phyloP scores from a whole-genome alignment of 2,329 filamentous ascomycete species.

The Pseudogymnoascus sp. region DNA sequence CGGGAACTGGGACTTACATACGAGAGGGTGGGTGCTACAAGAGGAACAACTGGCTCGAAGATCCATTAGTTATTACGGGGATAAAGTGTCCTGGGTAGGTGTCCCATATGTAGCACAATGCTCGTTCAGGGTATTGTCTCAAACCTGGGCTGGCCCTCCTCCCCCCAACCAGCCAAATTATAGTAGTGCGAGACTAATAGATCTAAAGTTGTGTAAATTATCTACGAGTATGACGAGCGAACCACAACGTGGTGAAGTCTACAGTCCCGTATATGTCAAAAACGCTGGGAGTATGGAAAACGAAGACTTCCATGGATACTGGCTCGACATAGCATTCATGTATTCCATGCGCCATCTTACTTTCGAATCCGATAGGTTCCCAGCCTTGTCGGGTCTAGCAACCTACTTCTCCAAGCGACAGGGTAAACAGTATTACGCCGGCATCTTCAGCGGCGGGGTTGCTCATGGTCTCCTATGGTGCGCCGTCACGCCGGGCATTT shows the following conservation, averaged over 20 bases:
- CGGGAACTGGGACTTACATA: background rate
- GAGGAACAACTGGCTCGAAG: background rate
- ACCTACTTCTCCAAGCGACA: background rate
- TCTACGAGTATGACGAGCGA: background rate
- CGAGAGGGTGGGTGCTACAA: background rate
- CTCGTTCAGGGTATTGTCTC: no score
- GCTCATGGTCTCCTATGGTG: background rate
- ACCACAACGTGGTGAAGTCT: background rate
- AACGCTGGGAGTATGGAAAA: background rate
- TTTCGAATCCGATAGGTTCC: background rate
- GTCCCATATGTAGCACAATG: no score
- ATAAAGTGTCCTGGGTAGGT: background rate
- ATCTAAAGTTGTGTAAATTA: background rate
- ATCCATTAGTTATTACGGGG: background rate
- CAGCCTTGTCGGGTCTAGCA: slow-evolving; percentile 8
- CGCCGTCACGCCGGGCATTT: background rate
- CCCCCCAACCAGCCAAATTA: background rate
- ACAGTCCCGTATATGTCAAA: background rate
- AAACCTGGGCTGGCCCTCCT: background rate
- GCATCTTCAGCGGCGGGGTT: background rate
- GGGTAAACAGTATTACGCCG: background rate
- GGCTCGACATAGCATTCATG: slow-evolving; percentile 10
- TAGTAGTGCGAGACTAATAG: background rate
- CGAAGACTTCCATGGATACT: background rate
- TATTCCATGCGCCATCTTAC: slow-evolving; percentile 9